These are phyloP conservation scores for Penicillium manginii DNA, from an alignment of 495 filamentous ascomycete species.

Conservation along the genomic window DNA sequence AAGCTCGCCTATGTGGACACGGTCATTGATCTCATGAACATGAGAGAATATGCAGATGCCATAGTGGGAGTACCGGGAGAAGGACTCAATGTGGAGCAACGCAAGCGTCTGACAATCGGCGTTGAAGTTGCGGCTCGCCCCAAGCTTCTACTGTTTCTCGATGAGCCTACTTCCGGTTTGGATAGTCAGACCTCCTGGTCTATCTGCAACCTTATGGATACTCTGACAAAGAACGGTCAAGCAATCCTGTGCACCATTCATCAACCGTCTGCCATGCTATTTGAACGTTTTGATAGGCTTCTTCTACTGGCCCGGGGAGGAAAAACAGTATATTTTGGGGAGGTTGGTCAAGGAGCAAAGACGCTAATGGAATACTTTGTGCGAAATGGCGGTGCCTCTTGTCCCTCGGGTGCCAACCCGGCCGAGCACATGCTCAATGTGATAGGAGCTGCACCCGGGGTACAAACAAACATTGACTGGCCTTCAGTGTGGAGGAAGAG, in stretches of 20 bases:
- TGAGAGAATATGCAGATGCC: not conserved
- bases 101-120: constrained; percentile 85
- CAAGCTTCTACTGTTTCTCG: constrained; percentile 75
- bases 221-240: constrained; percentile 81
- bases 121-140: constrained; percentile 88
- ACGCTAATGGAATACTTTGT: not conserved
- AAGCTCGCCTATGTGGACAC: constrained; percentile 3
- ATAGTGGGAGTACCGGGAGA: not conserved
- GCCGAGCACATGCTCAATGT: constrained; percentile 84
- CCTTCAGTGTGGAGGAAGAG: not conserved
- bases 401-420: constrained; percentile 73
- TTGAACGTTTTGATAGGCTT: constrained; percentile 88
- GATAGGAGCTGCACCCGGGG: not conserved
- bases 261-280: constrained; percentile 87
- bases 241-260: constrained; percentile 93
- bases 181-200: constrained; percentile 88
- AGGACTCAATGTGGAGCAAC: constrained; percentile 48
- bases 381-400: constrained; percentile 41
- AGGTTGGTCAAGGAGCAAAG: not conserved
- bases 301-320: constrained; percentile 60
- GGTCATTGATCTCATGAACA: not conserved
- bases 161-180: constrained; percentile 85
- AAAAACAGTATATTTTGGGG: not conserved
- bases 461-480: not conserved
- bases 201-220: constrained; percentile 76